Percentiles rank a stretch among this genome's conserved stretches.
phyloP scores from a whole-genome alignment of 345 rosid genomes.

The Hirschfeldia incana region DNA sequence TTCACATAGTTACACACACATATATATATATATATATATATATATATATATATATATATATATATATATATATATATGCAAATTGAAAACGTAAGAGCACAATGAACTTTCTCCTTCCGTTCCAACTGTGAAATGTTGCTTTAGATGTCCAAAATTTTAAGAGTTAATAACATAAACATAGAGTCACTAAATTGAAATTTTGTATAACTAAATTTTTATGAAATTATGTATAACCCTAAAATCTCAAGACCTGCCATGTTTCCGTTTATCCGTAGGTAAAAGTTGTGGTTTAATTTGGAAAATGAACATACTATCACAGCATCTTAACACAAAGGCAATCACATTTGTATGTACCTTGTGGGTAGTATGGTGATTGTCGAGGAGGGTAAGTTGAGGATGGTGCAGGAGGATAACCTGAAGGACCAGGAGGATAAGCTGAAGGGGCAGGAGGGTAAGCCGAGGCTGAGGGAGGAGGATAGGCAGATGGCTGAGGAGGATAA shows the following conservation, averaged over 20 bases:
- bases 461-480: conserved; percentile 47
- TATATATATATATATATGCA: no score
- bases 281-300: not conserved
- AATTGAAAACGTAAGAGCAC: not conserved
- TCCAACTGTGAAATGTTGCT: not conserved
- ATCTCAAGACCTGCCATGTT: not conserved
- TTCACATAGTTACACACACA: not conserved
- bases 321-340: not conserved
- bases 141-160: not conserved
- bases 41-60: no score
- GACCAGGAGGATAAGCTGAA: conserved; percentile 40
- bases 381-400: conserved; percentile 44
- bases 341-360: conserved; percentile 44
- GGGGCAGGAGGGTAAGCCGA: conserved; percentile 40
- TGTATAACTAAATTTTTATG: no score
- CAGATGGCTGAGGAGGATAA: conserved; percentile 47
- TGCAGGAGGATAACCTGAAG: conserved; percentile 48
- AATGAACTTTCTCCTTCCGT: not conserved
- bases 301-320: not conserved
- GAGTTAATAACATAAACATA: not conserved
- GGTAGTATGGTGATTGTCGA: conserved; percentile 52
- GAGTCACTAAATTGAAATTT: not conserved
- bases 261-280: not conserved
- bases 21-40: no score
- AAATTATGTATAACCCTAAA: not conserved